phyloP scores from a whole-genome alignment of 2,329 filamentous ascomycete genomes.

The Hirsutella minnesotensis region DNA sequence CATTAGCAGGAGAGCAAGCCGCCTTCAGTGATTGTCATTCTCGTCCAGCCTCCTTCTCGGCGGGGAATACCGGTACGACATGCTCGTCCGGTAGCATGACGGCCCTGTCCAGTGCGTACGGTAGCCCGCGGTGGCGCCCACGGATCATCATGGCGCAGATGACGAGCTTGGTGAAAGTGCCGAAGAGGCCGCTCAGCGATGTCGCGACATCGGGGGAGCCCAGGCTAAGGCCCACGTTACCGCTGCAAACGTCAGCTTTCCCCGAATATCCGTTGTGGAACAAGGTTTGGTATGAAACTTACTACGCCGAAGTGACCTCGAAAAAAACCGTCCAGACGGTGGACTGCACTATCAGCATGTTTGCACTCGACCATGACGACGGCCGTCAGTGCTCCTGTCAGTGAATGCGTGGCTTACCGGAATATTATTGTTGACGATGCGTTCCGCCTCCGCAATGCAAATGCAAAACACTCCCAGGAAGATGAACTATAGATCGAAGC shows the following conservation, averaged over 20 bases:
- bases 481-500: conserved; percentile 29
- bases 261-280: not conserved
- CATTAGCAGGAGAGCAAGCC: too few relatives aligned
- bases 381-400: not conserved
- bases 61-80: too few relatives aligned
- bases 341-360: too few relatives aligned
- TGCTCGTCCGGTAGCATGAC: conserved; percentile 18
- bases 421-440: conserved; percentile 12
- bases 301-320: conserved; percentile 22
- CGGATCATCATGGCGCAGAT: conserved; percentile 26
- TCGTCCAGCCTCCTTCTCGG: too few relatives aligned
- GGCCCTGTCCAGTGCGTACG: conserved; percentile 21
- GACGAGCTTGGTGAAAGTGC: conserved; percentile 21
- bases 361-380: too few relatives aligned
- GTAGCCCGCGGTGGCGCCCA: conserved; percentile 22
- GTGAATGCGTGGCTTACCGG: conserved; percentile 12
- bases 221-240: conserved; percentile 23
- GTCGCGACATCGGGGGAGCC: conserved; percentile 17
- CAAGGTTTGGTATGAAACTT: conserved; percentile 6
- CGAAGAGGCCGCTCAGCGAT: conserved; percentile 19
- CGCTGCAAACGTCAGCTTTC: conserved; percentile 14
- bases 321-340: conserved; percentile 20
- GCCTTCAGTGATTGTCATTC: too few relatives aligned
- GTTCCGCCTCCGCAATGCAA: conserved; percentile 10
- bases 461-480: conserved; percentile 17